Base-by-base conservation (phyloP, 257 asterid species). In the Craterostigma plantagineum region DNA sequence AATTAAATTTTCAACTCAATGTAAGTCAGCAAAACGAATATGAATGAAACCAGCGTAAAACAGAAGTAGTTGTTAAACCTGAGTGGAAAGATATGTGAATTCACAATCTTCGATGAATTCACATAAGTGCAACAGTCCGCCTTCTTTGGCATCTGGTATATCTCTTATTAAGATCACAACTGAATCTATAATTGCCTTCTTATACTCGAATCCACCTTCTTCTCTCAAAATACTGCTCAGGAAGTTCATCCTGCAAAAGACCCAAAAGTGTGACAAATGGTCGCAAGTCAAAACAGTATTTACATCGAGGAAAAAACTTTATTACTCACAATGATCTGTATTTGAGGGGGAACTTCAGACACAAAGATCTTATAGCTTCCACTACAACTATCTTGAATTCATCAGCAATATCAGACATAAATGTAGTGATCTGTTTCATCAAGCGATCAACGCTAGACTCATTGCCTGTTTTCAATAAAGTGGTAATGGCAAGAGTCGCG, bases 61-160 rank as follows among this genome's bases (percentile, higher is more conserved):
- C 15, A 42, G 53, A 45, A 46, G 39, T 45, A 38, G 30, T 23
- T 2, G 30, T 23, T 41, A 48, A 27, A 81, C 94, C 94, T 81
- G 94, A 35, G 94, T 75, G 55, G 92, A 81, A 62, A 81, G 94
- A 64, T 77, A 81, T 0, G 94, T 77, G 61, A 81, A 81, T 75
- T 81, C 94, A 62, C 94, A 81, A 52, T 81, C 94, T 60, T 81
- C 94, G 48, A 81, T 81, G 55, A 81, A 81, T 74, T 81, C 94
- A 66, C 94, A 77, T 34, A 81, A 65, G 65, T 81, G 92, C 50
- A 81, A 64, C 50, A 81, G 56, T 37, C 94, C 94, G 58, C 66
- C 64, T 70, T 81, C 94, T 72, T 81, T 81, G 58, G 92, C 92
- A 62, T 81, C 94, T 11, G 92, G 92, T 49, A 81, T 81, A 52